Base-by-base conservation (phyloP, 306 rosid genomes). In the Sicyos edulis region DNA sequence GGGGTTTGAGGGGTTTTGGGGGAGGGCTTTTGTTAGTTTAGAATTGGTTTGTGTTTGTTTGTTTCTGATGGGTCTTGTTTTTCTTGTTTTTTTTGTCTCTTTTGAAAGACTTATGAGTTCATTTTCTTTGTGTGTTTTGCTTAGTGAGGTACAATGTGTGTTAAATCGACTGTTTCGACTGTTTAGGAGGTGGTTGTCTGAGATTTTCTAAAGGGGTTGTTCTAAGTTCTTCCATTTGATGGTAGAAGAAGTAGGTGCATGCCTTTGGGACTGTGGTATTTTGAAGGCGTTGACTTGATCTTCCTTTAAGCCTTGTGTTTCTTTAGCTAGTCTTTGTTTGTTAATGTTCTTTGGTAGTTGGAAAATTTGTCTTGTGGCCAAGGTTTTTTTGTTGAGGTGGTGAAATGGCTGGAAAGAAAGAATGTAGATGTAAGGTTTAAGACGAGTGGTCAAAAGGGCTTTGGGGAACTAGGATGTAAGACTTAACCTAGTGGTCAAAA, bases 181-280 rank as follows among this genome's bases (percentile, higher is more conserved):
- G 0, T 49, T 22, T 22, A 1, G 56, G 72, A 68, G 57, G 57
- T 47, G 40, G 29, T 26, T 26, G 29, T 26, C 29, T 26, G 29
- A 26, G 29, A 34, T 49, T 40, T 52, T 64, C 2, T 40, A 7
- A n/a, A 19, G 54, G 71, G 54, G 12, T 20, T 5, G 19, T 19
- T 66, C 29, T 3, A 7, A 44, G 37, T 44, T 6, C 15, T 40
- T 40, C 16, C n/a, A 24, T 66, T 66, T 45, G 19, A 66, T 45
- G 37, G 45, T 44, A 66, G 71, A 26, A 26, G 54, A 26, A 26
- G 54, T 66, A 66, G 54, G 29, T 66, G 71, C 71, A 44, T 66
- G 71, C 6, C 8, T 64, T 44, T 64, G 54, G 53, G 29, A 42
- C 5, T 45, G 17, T 17, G 9, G n/a, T 37, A 64, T 64, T 42